These are phyloP conservation scores for Jacaranda mimosifolia DNA, from an alignment of 257 asterid species.

Conservation along the genomic window DNA sequence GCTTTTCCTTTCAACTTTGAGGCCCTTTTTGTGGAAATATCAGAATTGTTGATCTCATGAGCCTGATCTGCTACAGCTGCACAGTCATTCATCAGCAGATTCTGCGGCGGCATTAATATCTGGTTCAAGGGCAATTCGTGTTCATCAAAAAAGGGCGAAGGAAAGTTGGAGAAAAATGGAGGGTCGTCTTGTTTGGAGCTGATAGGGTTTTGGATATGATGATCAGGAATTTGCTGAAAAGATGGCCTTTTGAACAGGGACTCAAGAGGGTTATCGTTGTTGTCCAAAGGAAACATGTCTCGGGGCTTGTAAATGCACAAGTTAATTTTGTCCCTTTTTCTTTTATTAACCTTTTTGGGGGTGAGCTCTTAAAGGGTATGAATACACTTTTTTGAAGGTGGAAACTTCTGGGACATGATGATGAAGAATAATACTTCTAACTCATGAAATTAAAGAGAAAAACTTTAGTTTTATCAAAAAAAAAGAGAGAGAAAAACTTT, in stretches of 20 bases:
- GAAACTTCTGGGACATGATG: constrained; percentile 25
- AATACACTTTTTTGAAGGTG: not conserved
- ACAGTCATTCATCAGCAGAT: not conserved
- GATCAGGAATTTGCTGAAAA: constrained; percentile 31
- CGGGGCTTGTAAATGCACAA: constrained; percentile 29
- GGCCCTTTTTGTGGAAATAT: not conserved
- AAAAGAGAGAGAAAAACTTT: not conserved
- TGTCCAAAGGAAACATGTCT: constrained; percentile 48
- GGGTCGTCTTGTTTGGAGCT: constrained; percentile 35
- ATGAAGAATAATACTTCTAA: not conserved
- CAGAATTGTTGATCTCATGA: not conserved
- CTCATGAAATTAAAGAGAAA: constrained; percentile 3
- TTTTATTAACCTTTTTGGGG: not conserved
- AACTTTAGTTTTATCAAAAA: no score
- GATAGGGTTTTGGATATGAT: constrained; percentile 41
- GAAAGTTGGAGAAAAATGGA: constrained; percentile 45
- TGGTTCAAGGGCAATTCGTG: constrained; percentile 55
- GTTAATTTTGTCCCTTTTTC: not conserved
- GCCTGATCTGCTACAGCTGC: not conserved
- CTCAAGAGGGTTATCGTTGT: constrained; percentile 44
- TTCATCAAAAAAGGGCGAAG: constrained; percentile 60
- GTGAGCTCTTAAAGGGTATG: not conserved
- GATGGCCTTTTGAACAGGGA: constrained; percentile 35
- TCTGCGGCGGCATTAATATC: constrained; percentile 30
- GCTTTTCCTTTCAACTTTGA: constrained; percentile 23